Conservation (phyloP, 176 grass and related monocot species). For the Cenchrus purpureus region DNA sequence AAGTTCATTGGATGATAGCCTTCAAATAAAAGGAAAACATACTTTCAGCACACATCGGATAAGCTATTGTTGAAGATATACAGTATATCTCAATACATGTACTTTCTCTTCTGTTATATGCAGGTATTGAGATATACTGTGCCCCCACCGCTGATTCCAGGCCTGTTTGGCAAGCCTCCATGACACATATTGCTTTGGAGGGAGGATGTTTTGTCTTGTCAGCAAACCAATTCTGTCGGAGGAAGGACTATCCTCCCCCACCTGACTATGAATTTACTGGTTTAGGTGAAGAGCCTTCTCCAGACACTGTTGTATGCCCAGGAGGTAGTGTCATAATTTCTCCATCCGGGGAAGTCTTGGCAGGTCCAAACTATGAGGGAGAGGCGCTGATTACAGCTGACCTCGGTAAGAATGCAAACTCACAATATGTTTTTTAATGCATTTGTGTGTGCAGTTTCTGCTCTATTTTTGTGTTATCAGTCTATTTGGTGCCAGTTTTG, state of each 20-base stretch:
- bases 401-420: constrained; percentile 56
- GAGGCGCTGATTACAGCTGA: constrained; percentile 82
- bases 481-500: neutral
- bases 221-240: constrained; percentile 87
- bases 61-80: neutral
- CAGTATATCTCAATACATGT: neutral
- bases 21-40: constrained; percentile 12
- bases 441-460: no score
- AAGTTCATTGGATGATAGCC: neutral
- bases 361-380: constrained; percentile 88
- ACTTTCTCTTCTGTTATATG: constrained; percentile 12
- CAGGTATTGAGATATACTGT: constrained; percentile 94
- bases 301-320: constrained; percentile 77
- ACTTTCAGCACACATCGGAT: neutral
- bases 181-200: constrained; percentile 88
- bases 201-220: constrained; percentile 94
- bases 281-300: constrained; percentile 76
- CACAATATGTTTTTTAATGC: no score
- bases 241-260: constrained; percentile 86
- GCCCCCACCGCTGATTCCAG: constrained; percentile 88
- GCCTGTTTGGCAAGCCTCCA: constrained; percentile 89
- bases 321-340: constrained; percentile 97
- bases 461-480: no score
- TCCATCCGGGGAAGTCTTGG: constrained; percentile 74
- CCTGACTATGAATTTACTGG: constrained; percentile 68